Evolutionary conservation across 139 green algal species (phyloP), one percentile per base, ranked within the genome.

Genomic region (Deuterostichococcus epilithicus): DNA sequence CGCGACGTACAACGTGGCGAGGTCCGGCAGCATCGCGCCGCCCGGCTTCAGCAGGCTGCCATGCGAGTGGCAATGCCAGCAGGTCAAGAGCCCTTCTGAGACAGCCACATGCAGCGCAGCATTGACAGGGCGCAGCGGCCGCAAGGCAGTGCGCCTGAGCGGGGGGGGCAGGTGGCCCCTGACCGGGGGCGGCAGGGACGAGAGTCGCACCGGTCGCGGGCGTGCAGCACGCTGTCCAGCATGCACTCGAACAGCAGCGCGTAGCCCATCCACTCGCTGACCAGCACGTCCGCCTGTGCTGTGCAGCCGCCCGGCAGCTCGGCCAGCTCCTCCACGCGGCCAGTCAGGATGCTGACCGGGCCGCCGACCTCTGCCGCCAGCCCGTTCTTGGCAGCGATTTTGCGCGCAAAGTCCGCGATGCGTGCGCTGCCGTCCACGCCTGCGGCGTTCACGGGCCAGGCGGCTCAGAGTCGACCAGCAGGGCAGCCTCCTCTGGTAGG

Each of bases 191-290:
- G 30, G 23, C 26, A 22, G 63, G 23, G 33, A 13, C 33, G 2
- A 33, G 45, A 3, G 42, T 15, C 69, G 36, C 79, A 83, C 65
- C 77, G 78, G 74, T 90, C 86, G 0, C 91, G 81, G 5, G 89
- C 91, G 38, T 82, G 34, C 13, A 96, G 44, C 65, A 99, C 93
- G 6, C 86, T 91, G 77, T 94, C 86, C 52, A 99, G 86, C 96
- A 99, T 99, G 73, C 84, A 92, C 87, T 99, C 96, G 85, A 97
- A 99, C 45, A 99, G 83, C 76, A 99, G 86, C 3, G 86, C 94
- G 85, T 99, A 99, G 32, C 94, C 95, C 95, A 99, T 99, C 95
- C 95, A 99, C 83, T 99, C 95, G 75, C 80, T 92, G 26, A 99
- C 92, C 32, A 99, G 80, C 44, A 97, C 89, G 76, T 96, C 90